Evolutionary conservation across 1,139 yeast species (phyloP), one percentile per base, ranked within the genome.

Genomic region (Suhomyces ambrosiae): DNA sequence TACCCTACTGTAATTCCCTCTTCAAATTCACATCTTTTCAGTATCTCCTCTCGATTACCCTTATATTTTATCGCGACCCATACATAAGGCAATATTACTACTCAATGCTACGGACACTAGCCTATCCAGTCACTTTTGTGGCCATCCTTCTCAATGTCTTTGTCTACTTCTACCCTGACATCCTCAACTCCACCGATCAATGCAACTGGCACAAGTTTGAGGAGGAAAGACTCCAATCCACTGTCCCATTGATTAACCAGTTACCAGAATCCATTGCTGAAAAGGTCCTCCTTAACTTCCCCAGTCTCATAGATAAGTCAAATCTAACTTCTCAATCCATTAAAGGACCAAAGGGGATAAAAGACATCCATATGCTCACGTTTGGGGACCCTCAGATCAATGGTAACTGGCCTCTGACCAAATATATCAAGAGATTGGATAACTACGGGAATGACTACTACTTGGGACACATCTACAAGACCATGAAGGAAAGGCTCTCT

Each of bases 361-460:
- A 67, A 13, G 87, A 82, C 50, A 74, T 85, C 42, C 78, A 77
- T 45, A 64, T 85, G 67, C 61, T 89, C 49, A 83, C 95, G 3
- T 83, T 89, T 60, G 98, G 97, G 8, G 98, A 92, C 56, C 98
- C 98, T 0, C 98, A 92, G 62, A 89, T 92, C 59, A 85, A 90
- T 46, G 97, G 97, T 1, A 79, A 82, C 47, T 81, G 87, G 83
- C 75, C 75, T 8, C 66, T 69, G 33, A 84, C 95, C 1, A 77
- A 82, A n/a, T 80, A 82, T 52, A 71, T 87, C 43, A 84, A 86
- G 47, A 62, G 87, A 38, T 65, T 92, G 23, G 98, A 92, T 54
- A 83, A 86, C 37, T 83, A 64, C 53, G 97, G 96, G 1, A 92
- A 90, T 60, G 97, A 92, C 65, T 75, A 79, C 52, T 92, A 82